Evolutionary conservation across 1,284 basidiomycete genomes (phyloP).

Genomic region (Sphaerobolus stellatus): DNA sequence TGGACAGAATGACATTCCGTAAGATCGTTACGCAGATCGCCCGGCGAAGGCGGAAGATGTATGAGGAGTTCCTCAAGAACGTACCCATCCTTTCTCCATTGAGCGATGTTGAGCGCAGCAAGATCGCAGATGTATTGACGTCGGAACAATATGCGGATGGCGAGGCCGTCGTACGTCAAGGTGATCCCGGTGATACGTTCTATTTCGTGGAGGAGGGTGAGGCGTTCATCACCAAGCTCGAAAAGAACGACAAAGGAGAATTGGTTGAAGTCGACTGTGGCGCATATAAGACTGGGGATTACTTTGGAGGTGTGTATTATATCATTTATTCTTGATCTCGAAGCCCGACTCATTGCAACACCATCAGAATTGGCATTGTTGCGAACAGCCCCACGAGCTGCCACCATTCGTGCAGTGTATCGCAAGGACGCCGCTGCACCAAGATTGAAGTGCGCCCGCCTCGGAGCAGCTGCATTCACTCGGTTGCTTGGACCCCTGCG

Average conservation of each 20-base stretch:
- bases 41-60: constrained; percentile 88
- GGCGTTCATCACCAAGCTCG: constrained; percentile 82
- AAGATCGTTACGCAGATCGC: constrained; percentile 94
- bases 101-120: constrained; percentile 86
- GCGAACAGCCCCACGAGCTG: constrained; percentile 85
- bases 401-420: constrained; percentile 84
- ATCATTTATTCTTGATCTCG: constrained; percentile 2
- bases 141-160: constrained; percentile 82
- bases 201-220: constrained; percentile 95
- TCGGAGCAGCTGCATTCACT: constrained; percentile 94
- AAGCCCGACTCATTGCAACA: neutral
- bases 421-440: constrained; percentile 50
- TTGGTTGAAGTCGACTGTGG: constrained; percentile 70
- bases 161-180: constrained; percentile 85
- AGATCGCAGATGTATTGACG: constrained; percentile 94
- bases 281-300: constrained; percentile 85
- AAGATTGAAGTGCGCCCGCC: constrained; percentile 87
- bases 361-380: constrained; percentile 76
- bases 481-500: constrained; percentile 88
- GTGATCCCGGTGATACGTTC: constrained; percentile 95
- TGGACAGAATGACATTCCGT: constrained; percentile 97
- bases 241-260: constrained; percentile 59
- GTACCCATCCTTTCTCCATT: constrained; percentile 88
- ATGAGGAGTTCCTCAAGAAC: constrained; percentile 92
- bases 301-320: constrained; percentile 87